Percentiles rank a stretch among this genome's conserved stretches.
phyloP scores from a whole-genome alignment of 176 grass and related monocot species.

The Dendrocalamus sinicus region DNA sequence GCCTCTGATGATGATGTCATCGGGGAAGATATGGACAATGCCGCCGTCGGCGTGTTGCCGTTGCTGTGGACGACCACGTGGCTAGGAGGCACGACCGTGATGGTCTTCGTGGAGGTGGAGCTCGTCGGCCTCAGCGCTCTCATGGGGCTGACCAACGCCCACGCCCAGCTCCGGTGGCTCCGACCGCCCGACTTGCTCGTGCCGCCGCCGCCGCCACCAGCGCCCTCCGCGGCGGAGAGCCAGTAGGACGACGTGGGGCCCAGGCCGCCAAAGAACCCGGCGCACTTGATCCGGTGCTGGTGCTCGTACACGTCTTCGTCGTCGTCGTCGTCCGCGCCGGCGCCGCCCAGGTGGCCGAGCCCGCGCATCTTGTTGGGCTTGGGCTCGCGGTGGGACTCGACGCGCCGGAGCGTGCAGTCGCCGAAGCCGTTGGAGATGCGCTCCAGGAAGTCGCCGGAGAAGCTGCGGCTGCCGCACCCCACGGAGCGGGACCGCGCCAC shows the following conservation, averaged over 20 bases:
- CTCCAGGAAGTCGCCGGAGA: conserved; percentile 89
- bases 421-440: conserved; percentile 82
- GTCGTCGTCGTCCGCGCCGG: conserved; percentile 25
- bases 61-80: conserved; percentile 25
- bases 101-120: conserved; percentile 61
- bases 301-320: conserved; percentile 42
- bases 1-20: conserved; percentile 20
- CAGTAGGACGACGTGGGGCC: conserved; percentile 67
- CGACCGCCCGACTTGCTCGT: conserved; percentile 17
- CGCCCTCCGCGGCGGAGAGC: conserved; percentile 56
- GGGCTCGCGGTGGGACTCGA: conserved; percentile 77
- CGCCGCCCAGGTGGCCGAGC: conserved; percentile 8
- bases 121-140: conserved; percentile 62
- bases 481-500: conserved; percentile 82
- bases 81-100: conserved; percentile 40
- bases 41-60: conserved; percentile 35
- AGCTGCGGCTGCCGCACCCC: conserved; percentile 77
- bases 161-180: conserved; percentile 64
- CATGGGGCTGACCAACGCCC: conserved; percentile 87
- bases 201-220: conserved; percentile 33
- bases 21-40: conserved; percentile 46
- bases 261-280: conserved; percentile 64
- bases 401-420: conserved; percentile 79
- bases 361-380: conserved; percentile 52
- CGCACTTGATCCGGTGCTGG: conserved; percentile 66